These are phyloP conservation scores for Aquanectria penicillioides DNA, from an alignment of 2,329 filamentous ascomycete species.

Conservation along the genomic window DNA sequence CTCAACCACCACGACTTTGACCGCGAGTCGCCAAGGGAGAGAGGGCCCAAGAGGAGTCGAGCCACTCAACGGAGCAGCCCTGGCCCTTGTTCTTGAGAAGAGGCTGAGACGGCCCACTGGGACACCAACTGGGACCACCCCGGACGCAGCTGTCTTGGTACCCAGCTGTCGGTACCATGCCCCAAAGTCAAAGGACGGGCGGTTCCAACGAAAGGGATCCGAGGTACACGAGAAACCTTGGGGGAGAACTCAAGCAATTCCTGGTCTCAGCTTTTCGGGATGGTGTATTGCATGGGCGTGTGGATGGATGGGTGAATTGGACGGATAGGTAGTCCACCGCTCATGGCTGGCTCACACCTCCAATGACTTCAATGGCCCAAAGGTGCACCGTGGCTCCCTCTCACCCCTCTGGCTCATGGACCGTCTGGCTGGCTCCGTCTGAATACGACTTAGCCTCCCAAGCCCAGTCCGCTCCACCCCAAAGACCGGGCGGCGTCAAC, in stretches of 20 bases:
- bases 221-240: background rate
- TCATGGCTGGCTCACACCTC: conserved; percentile 3
- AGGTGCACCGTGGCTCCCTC: background rate
- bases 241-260: background rate
- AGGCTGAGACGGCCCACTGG: conserved; percentile 29
- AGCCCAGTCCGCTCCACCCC: conserved; percentile 34
- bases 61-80: conserved; percentile 5
- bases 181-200: conserved; percentile 16
- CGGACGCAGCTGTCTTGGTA: conserved; percentile 32
- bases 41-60: no score
- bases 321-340: no score
- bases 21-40: no score
- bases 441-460: conserved; percentile 29
- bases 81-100: conserved; percentile 12
- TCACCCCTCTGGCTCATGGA: conserved; percentile 8
- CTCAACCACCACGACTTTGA: background rate
- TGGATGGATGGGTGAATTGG: background rate
- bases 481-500: conserved; percentile 41
- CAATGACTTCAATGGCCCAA: background rate
- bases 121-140: conserved; percentile 32
- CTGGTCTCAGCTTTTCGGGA: background rate
- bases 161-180: conserved; percentile 39
- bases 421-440: conserved; percentile 21
- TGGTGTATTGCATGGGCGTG: background rate
- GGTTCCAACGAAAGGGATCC: conserved; percentile 7